Conservation (phyloP, 176 grass and related monocot genomes). For the Avena sativa region DNA sequence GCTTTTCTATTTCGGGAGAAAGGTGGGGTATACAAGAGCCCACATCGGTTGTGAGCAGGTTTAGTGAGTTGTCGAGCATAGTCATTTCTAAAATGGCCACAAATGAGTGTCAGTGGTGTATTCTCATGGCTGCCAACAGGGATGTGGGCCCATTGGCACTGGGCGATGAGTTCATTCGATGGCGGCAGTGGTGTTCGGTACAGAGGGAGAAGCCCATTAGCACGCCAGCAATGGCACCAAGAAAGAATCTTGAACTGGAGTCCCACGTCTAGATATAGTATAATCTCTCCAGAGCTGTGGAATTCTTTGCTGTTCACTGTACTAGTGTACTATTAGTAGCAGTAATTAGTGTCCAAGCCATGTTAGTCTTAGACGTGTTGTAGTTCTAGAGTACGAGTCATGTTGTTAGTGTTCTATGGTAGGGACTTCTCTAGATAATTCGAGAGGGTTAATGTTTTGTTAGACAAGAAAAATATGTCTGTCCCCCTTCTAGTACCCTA, state of each 20-base stretch:
- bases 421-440: constrained; percentile 10
- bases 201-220: not conserved
- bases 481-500: not conserved
- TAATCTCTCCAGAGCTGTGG: not conserved
- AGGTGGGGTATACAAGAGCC: not conserved
- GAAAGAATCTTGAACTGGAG: constrained; percentile 10
- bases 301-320: not conserved
- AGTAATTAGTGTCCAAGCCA: not conserved
- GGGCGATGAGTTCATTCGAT: not conserved
- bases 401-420: not conserved
- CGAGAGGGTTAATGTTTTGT: not conserved
- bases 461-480: not conserved
- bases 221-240: not conserved
- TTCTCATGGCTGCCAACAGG: not conserved
- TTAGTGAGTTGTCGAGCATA: constrained; percentile 10
- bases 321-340: not conserved
- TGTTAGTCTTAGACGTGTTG: not conserved
- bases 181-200: not conserved
- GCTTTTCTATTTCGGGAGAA: not conserved
- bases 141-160: not conserved
- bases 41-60: not conserved
- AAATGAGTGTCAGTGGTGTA: not conserved
- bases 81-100: not conserved
- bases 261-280: not conserved
- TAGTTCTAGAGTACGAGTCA: not conserved